Evolutionary conservation across 768 basidiomycete species (phyloP), one percentile per base, ranked within the genome.

Genomic region (Collybia sordida): DNA sequence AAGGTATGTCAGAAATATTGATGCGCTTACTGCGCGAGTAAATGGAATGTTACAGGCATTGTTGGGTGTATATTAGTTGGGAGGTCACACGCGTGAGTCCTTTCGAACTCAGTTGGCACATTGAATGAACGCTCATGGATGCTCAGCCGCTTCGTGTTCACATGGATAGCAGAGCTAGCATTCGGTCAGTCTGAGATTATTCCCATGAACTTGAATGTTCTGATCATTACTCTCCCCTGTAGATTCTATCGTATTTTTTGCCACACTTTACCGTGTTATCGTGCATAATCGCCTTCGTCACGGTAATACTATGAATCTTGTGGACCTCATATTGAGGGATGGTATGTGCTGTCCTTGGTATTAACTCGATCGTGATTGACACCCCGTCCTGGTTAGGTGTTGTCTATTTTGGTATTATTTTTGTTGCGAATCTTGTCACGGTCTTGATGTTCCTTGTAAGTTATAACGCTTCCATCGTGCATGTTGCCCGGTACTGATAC

Each of bases 51-150:
- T 53, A 1, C 42, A 72, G 70, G 63, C 8, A 51, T 71, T 19
- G 56, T 68, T 14, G 70, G 68, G 2, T 72, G 71, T 45, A 72
- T 72, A 42, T 59, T 72, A 17, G 60, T 65, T n/a, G 71, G 68
- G 25, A 63, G 49, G 28, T 31, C 59, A 22, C 57, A 59, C 24
- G 17, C 44, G 70, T 69, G 11, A 43, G 68, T 62, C 7, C 11
- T 43, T 41, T 31, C 24, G 24, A 14, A 2, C 39, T 51, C 3
- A 5, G 15, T 21, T 7, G 31, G 8, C 25, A 24, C 18, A 21
- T 48, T 41, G 22, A 19, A 23, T 31, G 11, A 12, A 6, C 31
- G 11, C 7, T 17, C n/a, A n/a, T 35, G 15, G 25, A 21, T 34
- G 4, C 9, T 3, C 44, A 71, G 70, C 1, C 65, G 71, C 8